Evolutionary conservation across 345 rosid species (phyloP).

Genomic region (Turnera subulata): DNA sequence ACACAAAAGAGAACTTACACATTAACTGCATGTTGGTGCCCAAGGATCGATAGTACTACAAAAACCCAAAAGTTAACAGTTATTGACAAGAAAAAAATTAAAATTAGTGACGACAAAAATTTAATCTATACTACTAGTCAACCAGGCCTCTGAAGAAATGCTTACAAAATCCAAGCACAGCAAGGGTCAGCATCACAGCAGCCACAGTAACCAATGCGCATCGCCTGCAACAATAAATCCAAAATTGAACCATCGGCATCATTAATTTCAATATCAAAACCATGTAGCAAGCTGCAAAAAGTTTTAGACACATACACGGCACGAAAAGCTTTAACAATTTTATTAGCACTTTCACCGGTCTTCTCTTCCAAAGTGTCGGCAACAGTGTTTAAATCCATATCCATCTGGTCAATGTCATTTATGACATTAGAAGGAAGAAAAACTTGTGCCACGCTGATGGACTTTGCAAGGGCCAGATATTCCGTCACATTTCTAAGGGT

Average conservation of each 20-base stretch:
- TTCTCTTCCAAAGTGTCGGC: constrained; percentile 64
- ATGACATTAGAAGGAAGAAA: constrained; percentile 66
- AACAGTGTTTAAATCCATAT: constrained; percentile 62
- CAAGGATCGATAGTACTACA: constrained; percentile 67
- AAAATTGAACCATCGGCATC: constrained; percentile 6
- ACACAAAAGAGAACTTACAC: constrained; percentile 43
- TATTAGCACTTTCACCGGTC: constrained; percentile 63
- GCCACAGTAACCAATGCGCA: constrained; percentile 73
- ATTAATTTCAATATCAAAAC: constrained; percentile 1
- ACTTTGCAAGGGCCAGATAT: constrained; percentile 85
- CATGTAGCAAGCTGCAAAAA: constrained; percentile 2
- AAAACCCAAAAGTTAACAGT: constrained; percentile 17
- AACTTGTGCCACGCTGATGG: constrained; percentile 72
- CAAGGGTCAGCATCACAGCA: constrained; percentile 75
- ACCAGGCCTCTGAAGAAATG: constrained; percentile 11
- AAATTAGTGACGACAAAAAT: constrained; percentile 16
- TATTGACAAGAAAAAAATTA: constrained; percentile 9
- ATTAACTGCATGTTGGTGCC: constrained; percentile 67
- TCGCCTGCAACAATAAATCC: constrained; percentile 49
- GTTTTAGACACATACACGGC: constrained; percentile 53
- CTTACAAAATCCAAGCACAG: constrained; percentile 85
- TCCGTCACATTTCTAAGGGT: constrained; percentile 78
- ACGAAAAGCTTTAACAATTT: constrained; percentile 59
- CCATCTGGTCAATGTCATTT: constrained; percentile 73
- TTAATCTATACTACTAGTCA: neutral